A percentile compares a stretch with the other conserved stretches of the same genome.
Conservation (phyloP, 306 rosid species). For the Oxytropis ochrocephala region DNA sequence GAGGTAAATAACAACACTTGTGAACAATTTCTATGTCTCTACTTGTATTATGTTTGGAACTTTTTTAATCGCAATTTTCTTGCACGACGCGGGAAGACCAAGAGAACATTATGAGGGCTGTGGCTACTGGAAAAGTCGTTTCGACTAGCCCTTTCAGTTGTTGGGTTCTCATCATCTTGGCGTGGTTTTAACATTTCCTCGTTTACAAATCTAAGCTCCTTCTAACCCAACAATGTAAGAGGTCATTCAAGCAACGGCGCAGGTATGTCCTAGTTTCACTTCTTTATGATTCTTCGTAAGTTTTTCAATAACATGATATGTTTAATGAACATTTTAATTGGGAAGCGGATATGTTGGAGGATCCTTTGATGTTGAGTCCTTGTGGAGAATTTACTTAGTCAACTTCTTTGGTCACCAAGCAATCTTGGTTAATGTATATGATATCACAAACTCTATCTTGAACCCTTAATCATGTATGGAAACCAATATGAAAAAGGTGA, state of each 20-base stretch:
- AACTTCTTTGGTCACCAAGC: conserved; percentile 93
- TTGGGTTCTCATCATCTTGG: conserved; percentile 96
- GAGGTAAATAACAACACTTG: conserved; percentile 48
- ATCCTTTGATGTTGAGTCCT: conserved; percentile 97
- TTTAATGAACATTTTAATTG: conserved; percentile 15
- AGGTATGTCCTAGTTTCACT: conserved; percentile 53
- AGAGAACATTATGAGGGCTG: conserved; percentile 89
- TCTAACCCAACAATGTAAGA: conserved; percentile 60
- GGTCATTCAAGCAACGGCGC: conserved; percentile 63
- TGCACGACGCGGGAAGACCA: conserved; percentile 75
- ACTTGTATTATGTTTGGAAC: not conserved
- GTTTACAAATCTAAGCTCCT: conserved; percentile 89
- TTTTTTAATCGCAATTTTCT: not conserved
- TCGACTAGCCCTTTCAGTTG: conserved; percentile 89
- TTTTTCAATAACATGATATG: conserved; percentile 17
- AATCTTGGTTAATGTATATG: conserved; percentile 82
- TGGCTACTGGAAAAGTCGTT: conserved; percentile 97
- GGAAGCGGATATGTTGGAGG: conserved; percentile 86
- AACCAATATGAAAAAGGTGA: conserved; percentile 81
- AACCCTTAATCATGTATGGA: conserved; percentile 84
- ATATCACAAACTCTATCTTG: conserved; percentile 73
- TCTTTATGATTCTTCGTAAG: conserved; percentile 7
- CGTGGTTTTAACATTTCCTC: conserved; percentile 95
- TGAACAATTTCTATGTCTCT: not conserved
- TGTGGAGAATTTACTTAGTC: conserved; percentile 97